phyloP scores from a whole-genome alignment of 441 rosid genomes.

The Omphalea diandra region DNA sequence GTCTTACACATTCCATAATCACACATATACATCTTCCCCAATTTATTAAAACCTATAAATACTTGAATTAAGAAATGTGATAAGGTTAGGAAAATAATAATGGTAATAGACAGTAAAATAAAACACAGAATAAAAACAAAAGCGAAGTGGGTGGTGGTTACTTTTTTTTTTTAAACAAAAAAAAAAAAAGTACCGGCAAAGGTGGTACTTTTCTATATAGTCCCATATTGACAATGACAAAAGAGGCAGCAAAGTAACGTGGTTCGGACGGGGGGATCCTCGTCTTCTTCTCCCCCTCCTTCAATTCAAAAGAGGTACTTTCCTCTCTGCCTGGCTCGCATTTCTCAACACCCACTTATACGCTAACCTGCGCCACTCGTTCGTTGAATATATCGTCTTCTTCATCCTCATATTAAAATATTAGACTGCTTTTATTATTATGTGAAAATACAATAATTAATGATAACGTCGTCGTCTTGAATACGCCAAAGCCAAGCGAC shows the following conservation, averaged over 20 bases:
- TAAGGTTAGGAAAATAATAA: too few species aligned
- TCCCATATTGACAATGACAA: slow-evolving; percentile 25
- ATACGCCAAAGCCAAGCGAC: slow-evolving; percentile 21
- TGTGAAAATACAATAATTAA: too few species aligned
- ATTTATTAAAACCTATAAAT: too few species aligned
- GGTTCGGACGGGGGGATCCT: slow-evolving; percentile 24
- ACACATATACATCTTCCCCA: not conserved
- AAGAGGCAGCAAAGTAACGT: slow-evolving; percentile 26
- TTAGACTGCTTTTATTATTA: too few species aligned
- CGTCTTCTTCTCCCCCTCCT: too few species aligned
- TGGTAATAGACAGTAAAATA: too few species aligned
- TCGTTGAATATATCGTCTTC: not conserved
- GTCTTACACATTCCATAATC: too few species aligned
- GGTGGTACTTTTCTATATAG: not conserved
- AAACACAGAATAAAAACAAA: too few species aligned
- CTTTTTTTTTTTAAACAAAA: too few species aligned
- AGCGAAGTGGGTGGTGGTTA: too few species aligned
- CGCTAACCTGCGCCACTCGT: slow-evolving; percentile 8
- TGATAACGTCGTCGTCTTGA: slow-evolving; percentile 23
- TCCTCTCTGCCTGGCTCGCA: too few species aligned
- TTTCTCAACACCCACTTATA: slow-evolving; percentile 7
- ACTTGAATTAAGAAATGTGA: too few species aligned
- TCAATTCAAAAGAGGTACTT: slow-evolving; percentile 10
- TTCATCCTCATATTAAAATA: not conserved
- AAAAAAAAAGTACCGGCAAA: not conserved